Evolutionary conservation across 257 asterid species (phyloP), one percentile per base, ranked within the genome.

Genomic region (Petunia secreta): DNA sequence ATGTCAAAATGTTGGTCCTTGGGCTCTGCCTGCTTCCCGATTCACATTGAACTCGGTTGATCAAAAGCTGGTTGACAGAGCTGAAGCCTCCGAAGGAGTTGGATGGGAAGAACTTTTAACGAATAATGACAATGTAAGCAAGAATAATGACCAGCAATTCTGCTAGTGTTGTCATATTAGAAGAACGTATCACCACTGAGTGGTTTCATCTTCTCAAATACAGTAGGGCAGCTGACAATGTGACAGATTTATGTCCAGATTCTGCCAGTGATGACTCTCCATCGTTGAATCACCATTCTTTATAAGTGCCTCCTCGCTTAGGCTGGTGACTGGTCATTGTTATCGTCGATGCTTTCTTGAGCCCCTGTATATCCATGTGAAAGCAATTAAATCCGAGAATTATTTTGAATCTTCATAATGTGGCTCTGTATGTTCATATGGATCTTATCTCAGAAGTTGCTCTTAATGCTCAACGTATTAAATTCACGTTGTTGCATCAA

Each of bases 21-120:
- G 15, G 34, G 62, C 62, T 48, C 62, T 50, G 6, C 13, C 3
- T 40, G 44, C 46, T 48, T 44, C 38, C 74, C 1, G 1, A 65
- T 65, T 39, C 74, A 46, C 10, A 25, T 46, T 16, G 5, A 63
- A 63, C 43, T 50, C 25, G n/a, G 34, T 73, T 14, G 46, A 73
- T 46, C 62, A 14, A 6, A 46, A 55, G 1, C 58, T 14, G 79
- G 38, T 64, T 41, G 69, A 75, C 53, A 80, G n/a, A 55, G 46
- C 82, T 43, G 34, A 75, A 53, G 38, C 68, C 11, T 81, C 78
- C 6, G 40, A 50, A 60, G 40, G 53, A 66, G 9, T 14, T 78
- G 60, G 40, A 60, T 40, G 82, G 80, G 46, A 34, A 43, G 14
- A 46, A 46, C 0, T 71, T 10, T 11, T 73, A 34, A 11, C 6